These are phyloP conservation scores for Aureococcus anophagefferens DNA, from an alignment of 108 stramenopile genomes.

Conservation along the genomic window DNA sequence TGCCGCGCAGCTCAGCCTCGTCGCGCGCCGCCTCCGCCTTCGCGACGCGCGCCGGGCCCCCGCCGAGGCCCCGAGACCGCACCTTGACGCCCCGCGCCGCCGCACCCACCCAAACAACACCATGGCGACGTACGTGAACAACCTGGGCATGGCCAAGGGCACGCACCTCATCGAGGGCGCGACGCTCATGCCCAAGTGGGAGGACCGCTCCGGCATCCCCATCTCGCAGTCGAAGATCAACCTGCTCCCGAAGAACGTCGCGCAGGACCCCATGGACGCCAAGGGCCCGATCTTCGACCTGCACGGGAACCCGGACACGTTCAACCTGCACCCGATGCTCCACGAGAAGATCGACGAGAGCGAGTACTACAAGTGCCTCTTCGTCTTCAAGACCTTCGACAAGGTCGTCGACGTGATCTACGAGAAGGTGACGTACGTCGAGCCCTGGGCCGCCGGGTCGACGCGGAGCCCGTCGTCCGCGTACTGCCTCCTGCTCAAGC, in stretches of 20 bases:
- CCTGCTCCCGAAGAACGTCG: not conserved
- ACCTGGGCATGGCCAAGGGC: not conserved
- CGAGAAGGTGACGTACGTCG: slow-evolving; percentile 16
- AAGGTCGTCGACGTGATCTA: slow-evolving; percentile 7
- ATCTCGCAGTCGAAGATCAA: not conserved
- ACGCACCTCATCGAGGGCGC: not conserved
- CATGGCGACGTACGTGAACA: not conserved
- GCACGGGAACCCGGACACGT: slow-evolving; percentile 28
- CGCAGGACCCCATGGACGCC: not conserved
- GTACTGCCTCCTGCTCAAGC: slow-evolving; percentile 35
- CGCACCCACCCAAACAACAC: not conserved
- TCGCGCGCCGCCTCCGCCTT: too few species aligned
- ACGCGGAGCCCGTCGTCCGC: slow-evolving; percentile 30
- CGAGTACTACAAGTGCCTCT: slow-evolving; percentile 46
- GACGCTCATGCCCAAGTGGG: not conserved
- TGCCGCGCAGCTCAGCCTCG: too few species aligned
- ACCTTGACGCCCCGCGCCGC: too few species aligned
- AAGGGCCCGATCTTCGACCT: not conserved
- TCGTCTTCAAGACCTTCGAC: not conserved
- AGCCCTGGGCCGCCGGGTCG: slow-evolving; percentile 40
- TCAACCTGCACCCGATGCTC: slow-evolving; percentile 81
- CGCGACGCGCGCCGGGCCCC: too few species aligned
- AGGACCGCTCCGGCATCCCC: not conserved
- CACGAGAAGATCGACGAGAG: slow-evolving; percentile 61
- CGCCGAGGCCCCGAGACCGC: too few species aligned